These are phyloP conservation scores for Plectosphaerella plurivora DNA, from an alignment of 2,329 filamentous ascomycete genomes.

Conservation along the genomic window DNA sequence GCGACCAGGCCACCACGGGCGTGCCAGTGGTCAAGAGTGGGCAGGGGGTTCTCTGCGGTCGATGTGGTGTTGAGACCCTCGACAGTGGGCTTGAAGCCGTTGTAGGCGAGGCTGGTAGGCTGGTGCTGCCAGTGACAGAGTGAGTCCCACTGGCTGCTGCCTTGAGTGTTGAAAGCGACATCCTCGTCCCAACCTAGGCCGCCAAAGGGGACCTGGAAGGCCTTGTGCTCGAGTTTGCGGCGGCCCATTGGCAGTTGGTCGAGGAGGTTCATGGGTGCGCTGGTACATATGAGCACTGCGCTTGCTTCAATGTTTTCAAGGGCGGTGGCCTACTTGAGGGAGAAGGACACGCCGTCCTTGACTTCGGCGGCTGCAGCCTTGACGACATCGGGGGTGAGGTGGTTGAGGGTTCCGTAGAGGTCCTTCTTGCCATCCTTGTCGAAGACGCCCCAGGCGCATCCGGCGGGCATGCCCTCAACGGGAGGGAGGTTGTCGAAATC, in stretches of 20 bases:
- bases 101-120: constrained; percentile 41
- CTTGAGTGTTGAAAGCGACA: constrained; percentile 51
- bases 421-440: constrained; percentile 46
- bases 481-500: constrained; percentile 37
- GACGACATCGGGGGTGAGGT: constrained; percentile 41
- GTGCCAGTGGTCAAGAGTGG: constrained; percentile 47
- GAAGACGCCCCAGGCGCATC: constrained; percentile 49
- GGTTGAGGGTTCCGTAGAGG: constrained; percentile 46
- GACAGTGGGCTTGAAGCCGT: constrained; percentile 35
- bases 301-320: background rate
- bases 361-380: constrained; percentile 36
- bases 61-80: constrained; percentile 21
- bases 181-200: constrained; percentile 41
- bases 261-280: constrained; percentile 38
- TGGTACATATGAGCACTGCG: constrained; percentile 10
- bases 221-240: constrained; percentile 28
- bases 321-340: constrained; percentile 38
- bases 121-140: constrained; percentile 43
- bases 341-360: constrained; percentile 43
- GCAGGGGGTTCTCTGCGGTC: constrained; percentile 20
- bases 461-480: constrained; percentile 38
- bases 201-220: constrained; percentile 25
- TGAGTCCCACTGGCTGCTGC: constrained; percentile 53
- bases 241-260: constrained; percentile 27
- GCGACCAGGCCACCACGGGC: constrained; percentile 45